A percentile compares a stretch with the other conserved stretches of the same genome.
Conservation (phyloP, 2,329 filamentous ascomycete species). For the Arthrobotrys sinensis region DNA sequence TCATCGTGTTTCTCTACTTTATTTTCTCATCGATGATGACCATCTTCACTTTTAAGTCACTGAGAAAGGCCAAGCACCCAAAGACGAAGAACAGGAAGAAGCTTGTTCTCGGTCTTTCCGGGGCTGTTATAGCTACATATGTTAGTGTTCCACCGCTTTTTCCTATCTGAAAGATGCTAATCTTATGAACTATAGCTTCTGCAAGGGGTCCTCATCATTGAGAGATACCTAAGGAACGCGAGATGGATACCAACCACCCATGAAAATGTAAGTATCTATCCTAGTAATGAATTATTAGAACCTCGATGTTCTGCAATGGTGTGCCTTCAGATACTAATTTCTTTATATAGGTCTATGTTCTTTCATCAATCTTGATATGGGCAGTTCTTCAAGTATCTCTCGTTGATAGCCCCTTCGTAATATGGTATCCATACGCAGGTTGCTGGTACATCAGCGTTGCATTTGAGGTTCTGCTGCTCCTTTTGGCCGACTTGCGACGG, state of each 20-base stretch:
- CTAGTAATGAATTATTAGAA: constrained; percentile 59
- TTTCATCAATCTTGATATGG: constrained; percentile 77
- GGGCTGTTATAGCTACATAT: constrained; percentile 67
- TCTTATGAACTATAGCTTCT: constrained; percentile 19
- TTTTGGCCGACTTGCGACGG: constrained; percentile 66
- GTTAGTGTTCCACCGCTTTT: constrained; percentile 64
- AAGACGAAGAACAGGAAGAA: constrained; percentile 68
- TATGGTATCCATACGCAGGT: constrained; percentile 77
- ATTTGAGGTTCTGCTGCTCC: constrained; percentile 72
- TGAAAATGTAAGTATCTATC: constrained; percentile 57
- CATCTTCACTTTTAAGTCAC: constrained; percentile 68
- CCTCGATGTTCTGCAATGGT: constrained; percentile 17
- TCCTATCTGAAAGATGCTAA: background rate
- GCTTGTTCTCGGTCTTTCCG: constrained; percentile 68
- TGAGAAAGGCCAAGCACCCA: constrained; percentile 70
- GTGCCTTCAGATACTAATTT: constrained; percentile 25
- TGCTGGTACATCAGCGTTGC: constrained; percentile 75
- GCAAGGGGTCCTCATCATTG: constrained; percentile 33
- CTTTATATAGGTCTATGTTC: constrained; percentile 70
- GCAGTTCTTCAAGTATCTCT: constrained; percentile 74
- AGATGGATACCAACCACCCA: constrained; percentile 21
- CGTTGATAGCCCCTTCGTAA: constrained; percentile 70
- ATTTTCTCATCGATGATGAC: constrained; percentile 71
- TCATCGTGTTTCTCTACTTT: constrained; percentile 74
- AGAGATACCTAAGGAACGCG: constrained; percentile 13